These are phyloP conservation scores for Porcisia hertigi DNA, from an alignment of 208 protist genomes.

Conservation along the genomic window DNA sequence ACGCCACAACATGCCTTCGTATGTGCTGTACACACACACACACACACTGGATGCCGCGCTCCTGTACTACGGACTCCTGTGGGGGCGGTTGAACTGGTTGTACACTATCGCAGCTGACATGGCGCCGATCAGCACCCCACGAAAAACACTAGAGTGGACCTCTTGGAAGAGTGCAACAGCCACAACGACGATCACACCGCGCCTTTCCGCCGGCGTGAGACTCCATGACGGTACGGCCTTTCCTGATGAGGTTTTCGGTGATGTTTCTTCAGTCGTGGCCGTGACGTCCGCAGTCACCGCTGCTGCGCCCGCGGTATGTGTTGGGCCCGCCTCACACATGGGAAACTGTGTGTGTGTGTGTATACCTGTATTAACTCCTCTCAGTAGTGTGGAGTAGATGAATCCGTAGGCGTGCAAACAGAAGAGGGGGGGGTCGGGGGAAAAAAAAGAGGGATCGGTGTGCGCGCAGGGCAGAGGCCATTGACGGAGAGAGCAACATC, in stretches of 20 bases:
- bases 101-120: slow-evolving; percentile 13
- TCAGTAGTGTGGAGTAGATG: neutral
- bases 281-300: neutral
- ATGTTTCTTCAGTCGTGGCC: neutral
- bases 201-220: slow-evolving; percentile 26
- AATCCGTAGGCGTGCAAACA: too few species aligned
- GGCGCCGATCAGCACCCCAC: slow-evolving; percentile 17
- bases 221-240: neutral
- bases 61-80: neutral
- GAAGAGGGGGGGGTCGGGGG: too few species aligned
- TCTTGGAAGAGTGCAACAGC: slow-evolving; percentile 46
- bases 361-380: too few species aligned
- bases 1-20: too few species aligned
- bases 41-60: neutral
- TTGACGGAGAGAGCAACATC: too few species aligned
- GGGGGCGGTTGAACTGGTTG: slow-evolving; percentile 1
- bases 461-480: too few species aligned
- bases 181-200: slow-evolving; percentile 32
- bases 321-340: neutral
- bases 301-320: neutral
- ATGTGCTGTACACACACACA: neutral
- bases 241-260: neutral
- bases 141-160: slow-evolving; percentile 29
- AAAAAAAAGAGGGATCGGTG: too few species aligned
- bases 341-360: neutral